Conservation (phyloP, 192 early-diverging fungal species). For the Mycoemilia scoparia region DNA sequence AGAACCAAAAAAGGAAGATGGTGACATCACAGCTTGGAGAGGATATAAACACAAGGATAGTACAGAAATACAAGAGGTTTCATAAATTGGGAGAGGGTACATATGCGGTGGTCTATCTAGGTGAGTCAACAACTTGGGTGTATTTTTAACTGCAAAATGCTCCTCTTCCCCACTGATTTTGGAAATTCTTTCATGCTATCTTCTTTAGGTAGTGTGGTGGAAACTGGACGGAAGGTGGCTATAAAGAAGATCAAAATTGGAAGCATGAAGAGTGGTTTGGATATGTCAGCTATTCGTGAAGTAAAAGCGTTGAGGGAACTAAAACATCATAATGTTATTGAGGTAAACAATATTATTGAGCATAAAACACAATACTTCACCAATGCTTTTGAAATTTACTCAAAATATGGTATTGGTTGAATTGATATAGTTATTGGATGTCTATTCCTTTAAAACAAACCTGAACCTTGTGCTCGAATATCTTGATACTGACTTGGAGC, state of each 20-base stretch:
- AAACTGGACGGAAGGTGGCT: constrained; percentile 59
- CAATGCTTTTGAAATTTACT: too few species aligned
- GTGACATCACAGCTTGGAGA: too few species aligned
- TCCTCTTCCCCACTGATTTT: too few species aligned
- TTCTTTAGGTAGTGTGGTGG: too few species aligned
- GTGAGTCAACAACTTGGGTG: constrained; percentile 35
- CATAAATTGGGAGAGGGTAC: constrained; percentile 91
- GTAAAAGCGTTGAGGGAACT: constrained; percentile 86
- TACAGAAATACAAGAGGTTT: constrained; percentile 64
- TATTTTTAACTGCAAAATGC: too few species aligned
- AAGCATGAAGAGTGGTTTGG: constrained; percentile 81
- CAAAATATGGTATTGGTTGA: too few species aligned
- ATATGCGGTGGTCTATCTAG: constrained; percentile 83
- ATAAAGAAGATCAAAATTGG: constrained; percentile 97
- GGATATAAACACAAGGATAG: constrained; percentile 43
- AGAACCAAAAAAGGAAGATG: too few species aligned
- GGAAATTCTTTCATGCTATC: not conserved
- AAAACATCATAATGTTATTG: constrained; percentile 79
- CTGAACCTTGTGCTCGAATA: constrained; percentile 89
- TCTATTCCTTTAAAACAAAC: too few species aligned
- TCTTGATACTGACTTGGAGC: constrained; percentile 86
- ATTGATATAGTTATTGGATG: too few species aligned
- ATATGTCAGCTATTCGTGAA: constrained; percentile 89
- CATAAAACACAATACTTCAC: too few species aligned
- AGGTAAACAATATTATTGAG: constrained; percentile 85